Base-by-base conservation (phyloP, 441 rosid genomes). In the Adansonia rubrostipa region DNA sequence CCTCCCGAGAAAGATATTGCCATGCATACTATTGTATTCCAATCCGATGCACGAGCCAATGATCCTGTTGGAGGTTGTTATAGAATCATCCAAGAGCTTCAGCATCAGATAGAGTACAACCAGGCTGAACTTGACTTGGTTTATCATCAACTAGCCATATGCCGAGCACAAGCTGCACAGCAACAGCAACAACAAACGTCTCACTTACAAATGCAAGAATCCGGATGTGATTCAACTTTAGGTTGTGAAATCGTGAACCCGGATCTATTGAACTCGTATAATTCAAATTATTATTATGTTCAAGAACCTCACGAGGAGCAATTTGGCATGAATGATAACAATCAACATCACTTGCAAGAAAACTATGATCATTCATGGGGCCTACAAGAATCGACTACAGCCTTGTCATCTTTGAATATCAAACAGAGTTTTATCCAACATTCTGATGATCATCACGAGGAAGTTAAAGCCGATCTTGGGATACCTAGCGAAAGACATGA, bases 51-150 rank as follows among this genome's bases (percentile, higher is more conserved):
- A 24, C 28, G 28, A 24, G 28, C 28, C 28, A 24, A 24, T 24
- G 28, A 96, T 67, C 99, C 98, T 2, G 87, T 96, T 1, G 91
- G 92, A 0, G 99, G 99, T 0, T 94, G 98, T 65, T 91, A 79
- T 82, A 45, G 91, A 4, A 90, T 96, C 68, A 85, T 94, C 3
- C 82, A 86, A 7, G 87, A 92, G 17, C 95, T 92, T 20, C 96
- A 94, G 28, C 85, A 87, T 6, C 89, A 92, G 82, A 91, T 94
- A 24, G 28, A 24, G 28, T 24, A 24, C 28, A 24, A 24, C 28
- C 28, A 24, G 28, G 28, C 28, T 24, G 97, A 96, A 78, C 91
- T 94, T 9, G 93, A 92, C 40, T 73, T 94, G 11, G 96, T 96
- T 81, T 92, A 84, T 75, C 94, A 94, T 17, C 99, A 95, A 40